A percentile compares a stretch with the other conserved stretches of the same genome.
Conservation (phyloP, 2,329 filamentous ascomycete genomes). For the Pseudogymnoascus sp. region DNA sequence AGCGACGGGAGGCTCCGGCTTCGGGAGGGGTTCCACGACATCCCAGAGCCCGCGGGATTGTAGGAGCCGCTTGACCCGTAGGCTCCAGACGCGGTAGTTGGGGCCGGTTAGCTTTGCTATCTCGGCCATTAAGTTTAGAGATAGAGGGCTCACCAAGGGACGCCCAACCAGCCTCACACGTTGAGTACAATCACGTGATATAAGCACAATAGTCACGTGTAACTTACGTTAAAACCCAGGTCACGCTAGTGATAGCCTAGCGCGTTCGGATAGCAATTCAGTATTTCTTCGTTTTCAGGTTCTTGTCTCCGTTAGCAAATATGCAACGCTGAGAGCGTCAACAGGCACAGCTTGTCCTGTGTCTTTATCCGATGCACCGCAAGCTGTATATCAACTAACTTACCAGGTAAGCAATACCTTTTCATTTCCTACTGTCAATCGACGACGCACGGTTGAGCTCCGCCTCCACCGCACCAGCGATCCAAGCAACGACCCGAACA, state of each 20-base stretch:
- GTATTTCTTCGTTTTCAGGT: slow-evolving; percentile 6
- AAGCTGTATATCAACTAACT: not conserved
- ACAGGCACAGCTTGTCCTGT: not conserved
- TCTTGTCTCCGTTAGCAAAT: not conserved
- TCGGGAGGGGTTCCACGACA: not conserved
- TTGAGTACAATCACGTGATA: not conserved
- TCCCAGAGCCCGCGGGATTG: not conserved
- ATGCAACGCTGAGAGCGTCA: not conserved
- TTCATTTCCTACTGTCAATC: not conserved
- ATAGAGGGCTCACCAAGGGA: not conserved
- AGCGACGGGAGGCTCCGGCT: no score
- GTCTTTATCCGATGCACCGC: not conserved
- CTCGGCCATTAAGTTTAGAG: not conserved
- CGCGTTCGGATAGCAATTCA: not conserved
- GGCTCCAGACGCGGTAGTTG: not conserved
- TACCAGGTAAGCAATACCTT: not conserved
- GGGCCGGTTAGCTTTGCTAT: not conserved
- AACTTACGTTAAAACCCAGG: not conserved
- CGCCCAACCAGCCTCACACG: not conserved
- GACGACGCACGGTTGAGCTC: not conserved
- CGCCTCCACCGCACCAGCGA: not conserved
- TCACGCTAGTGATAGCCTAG: not conserved
- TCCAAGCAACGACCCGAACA: not conserved
- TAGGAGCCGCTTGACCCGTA: not conserved
- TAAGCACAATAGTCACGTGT: not conserved